These are phyloP conservation scores for Maudiozyma pseudohumilis DNA, from an alignment of 805 yeast genomes.

Conservation along the genomic window DNA sequence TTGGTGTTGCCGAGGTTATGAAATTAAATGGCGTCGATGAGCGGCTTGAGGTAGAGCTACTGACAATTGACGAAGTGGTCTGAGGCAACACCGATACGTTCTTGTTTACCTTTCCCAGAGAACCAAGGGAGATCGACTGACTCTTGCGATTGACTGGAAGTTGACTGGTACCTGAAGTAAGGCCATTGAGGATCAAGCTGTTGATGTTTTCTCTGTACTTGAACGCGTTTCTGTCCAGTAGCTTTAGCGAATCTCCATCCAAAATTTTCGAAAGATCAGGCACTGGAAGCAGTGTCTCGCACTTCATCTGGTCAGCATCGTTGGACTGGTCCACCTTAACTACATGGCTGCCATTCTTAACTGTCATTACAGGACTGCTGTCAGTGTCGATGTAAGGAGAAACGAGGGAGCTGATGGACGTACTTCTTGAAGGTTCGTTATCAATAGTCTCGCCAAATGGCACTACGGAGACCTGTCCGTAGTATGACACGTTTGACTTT, in stretches of 20 bases:
- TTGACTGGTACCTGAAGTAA: not conserved
- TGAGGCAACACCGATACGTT: not conserved
- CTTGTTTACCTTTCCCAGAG: not conserved
- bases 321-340: not conserved
- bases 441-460: too few species aligned
- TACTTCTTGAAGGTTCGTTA: too few species aligned
- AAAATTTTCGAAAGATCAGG: not conserved
- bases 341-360: not conserved
- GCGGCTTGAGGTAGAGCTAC: constrained; percentile 1
- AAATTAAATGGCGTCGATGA: constrained; percentile 1
- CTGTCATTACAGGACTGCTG: too few species aligned
- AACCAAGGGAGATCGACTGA: not conserved
- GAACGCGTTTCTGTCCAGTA: constrained; percentile 1
- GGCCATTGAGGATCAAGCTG: not conserved
- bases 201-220: constrained; percentile 1
- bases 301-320: not conserved
- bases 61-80: not conserved
- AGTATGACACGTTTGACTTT: too few species aligned
- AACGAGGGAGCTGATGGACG: too few species aligned
- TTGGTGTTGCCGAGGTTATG: not conserved
- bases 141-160: not conserved
- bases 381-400: too few species aligned
- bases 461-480: too few species aligned
- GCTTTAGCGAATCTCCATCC: not conserved
- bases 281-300: not conserved